Base-by-base conservation (phyloP, 164 flowering plant genomes). In the Nelumbo lutea region DNA sequence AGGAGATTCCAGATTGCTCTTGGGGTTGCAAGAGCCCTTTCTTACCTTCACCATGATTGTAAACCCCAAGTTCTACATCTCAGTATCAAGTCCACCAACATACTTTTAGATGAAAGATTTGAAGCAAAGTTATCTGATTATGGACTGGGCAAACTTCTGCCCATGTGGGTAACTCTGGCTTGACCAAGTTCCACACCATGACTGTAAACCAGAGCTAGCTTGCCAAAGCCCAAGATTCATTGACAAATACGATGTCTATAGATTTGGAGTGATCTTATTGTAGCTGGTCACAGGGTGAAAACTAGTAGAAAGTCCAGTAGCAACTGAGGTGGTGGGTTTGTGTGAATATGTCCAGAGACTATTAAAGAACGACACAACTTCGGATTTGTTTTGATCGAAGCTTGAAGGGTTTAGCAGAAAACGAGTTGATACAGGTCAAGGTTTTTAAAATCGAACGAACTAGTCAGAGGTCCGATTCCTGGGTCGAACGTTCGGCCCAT, bases 21-120 rank as follows among this genome's bases (percentile, higher is more conserved):
- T 40, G 98, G 99, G 70, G 87, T 90, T 3, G 98, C 99, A 9
- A 81, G 85, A 70, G 99, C 97, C 2, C 84, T 96, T 42, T 84
- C 96, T 55, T 93, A 88, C 73, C 95, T 96, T 75, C 99, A 90
- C 83, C 93, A 92, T 81, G 99, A 96, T 59, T 92, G 94, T 72
- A 84, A 79, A 70, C 98, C 98, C 40, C 90, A 83, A 47, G 73
- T 96, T 59, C 86, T 96, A 59, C 98, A 93, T 79, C 91, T 93
- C 74, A 86, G 93, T 83, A 73, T 96, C 41, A 96, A 93, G 72
- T 90, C 99, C 27, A 81, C 87, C n/a, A 96, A 96, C 82, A 88
- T 96, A 70, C 87, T 93, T 42, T 62, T 96, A 59, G 95, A 91
- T 71, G 91, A 86, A 63, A 81, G 71, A 8, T 90, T 76, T 70